Conservation (phyloP, 345 rosid species). For the Brassica napus region DNA sequence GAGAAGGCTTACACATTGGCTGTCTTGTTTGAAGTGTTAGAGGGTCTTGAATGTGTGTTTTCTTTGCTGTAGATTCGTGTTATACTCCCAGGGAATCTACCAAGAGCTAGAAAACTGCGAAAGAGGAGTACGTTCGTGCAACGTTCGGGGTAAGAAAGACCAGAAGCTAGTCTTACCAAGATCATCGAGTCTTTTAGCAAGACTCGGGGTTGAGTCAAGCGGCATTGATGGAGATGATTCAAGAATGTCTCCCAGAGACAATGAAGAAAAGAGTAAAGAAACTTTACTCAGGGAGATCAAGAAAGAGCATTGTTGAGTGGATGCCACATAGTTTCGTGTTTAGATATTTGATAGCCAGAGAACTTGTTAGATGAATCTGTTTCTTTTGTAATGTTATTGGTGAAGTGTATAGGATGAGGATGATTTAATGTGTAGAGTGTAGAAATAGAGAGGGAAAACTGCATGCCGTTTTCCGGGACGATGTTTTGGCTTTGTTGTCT, state of each 20-base stretch:
- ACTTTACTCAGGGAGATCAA: constrained; percentile 57
- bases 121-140: constrained; percentile 84
- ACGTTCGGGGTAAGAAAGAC: constrained; percentile 65
- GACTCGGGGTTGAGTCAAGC: constrained; percentile 61
- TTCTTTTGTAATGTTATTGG: constrained; percentile 20
- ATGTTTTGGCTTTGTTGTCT: constrained; percentile 20
- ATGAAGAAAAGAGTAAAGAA: constrained; percentile 52
- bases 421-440: constrained; percentile 17
- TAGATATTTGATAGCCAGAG: constrained; percentile 81
- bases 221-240: constrained; percentile 69
- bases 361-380: constrained; percentile 55
- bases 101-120: constrained; percentile 85
- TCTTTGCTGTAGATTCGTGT: constrained; percentile 59
- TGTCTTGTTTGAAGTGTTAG: not conserved
- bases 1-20: constrained; percentile 7
- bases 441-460: constrained; percentile 20
- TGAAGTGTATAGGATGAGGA: constrained; percentile 17
- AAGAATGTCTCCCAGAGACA: constrained; percentile 63
- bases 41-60: constrained; percentile 20
- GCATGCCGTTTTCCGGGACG: constrained; percentile 31
- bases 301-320: constrained; percentile 77
- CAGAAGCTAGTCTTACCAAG: constrained; percentile 80
- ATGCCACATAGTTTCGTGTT: constrained; percentile 79
- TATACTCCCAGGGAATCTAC: constrained; percentile 61
- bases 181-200: constrained; percentile 68